Base-by-base conservation (phyloP, 148 eudicot species). In the Rhododendron griersonianum region DNA sequence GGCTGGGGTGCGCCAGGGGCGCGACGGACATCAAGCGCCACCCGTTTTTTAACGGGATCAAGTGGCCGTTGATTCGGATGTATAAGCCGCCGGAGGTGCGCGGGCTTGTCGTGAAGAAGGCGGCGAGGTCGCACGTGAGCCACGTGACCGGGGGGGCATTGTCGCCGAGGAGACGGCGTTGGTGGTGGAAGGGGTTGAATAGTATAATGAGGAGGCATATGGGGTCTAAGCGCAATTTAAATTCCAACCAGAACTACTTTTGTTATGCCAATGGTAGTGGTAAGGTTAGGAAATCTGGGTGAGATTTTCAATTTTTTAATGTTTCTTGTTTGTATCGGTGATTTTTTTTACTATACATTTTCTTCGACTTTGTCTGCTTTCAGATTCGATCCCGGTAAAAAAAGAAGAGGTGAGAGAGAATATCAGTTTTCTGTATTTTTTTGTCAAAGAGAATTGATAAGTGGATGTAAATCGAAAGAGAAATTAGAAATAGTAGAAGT, bases 1-100 rank as follows among this genome's bases (percentile, higher is more conserved):
- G 98, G 81, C 81, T 95, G 84, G 98, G 98, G 59, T 86, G 91
- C 74, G 84, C 85, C 1, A 89, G 91, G 84, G 98, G 98, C n/a
- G 96, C 98, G 3, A 86, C 97, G 14, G 97, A 93, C 71, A 93
- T 95, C 61, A 95, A 94, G 83, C 87, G 89, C 1, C 98, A 95
- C 85, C 94, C 96, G 37, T 94, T 95, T 51, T 95, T 95, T 39
- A 61, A 89, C 79, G 95, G 95, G 18, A 87, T 94, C 4, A 94
- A 93, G 87, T 95, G 98, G 98, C 90, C 98, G 88, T 92, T 95
- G 84, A 93, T 95, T 18, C 86, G 95, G 53, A 90, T 88, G 23
- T 92, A 91, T 83, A 90, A 90, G 88, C 93, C 97, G 11, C 98
- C 98, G 81, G 98, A 94, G 80, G 87, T 93, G 1, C 93, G 95